phyloP scores from a whole-genome alignment of 139 green algal species.

The Coelastrella sp. region DNA sequence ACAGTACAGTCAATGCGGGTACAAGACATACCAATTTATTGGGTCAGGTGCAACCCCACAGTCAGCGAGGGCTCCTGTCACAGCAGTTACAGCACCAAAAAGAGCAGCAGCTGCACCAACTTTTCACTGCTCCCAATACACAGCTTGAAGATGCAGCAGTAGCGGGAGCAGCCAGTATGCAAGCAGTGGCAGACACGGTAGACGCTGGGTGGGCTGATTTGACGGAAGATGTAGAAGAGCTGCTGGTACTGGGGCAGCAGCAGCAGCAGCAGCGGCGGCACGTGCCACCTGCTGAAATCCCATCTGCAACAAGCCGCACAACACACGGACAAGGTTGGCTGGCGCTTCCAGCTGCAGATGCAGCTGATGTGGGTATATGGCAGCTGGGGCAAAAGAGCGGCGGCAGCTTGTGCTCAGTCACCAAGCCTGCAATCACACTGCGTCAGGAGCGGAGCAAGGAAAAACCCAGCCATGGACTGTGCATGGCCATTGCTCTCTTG shows the following conservation, averaged over 20 bases:
- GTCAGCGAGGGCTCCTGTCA: too few relatives aligned
- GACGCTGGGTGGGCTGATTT: background rate
- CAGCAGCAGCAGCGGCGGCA: background rate
- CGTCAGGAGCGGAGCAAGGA: constrained; percentile 16
- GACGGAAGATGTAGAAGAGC: constrained; percentile 34
- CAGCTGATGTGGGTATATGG: constrained; percentile 25
- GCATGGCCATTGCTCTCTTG: constrained; percentile 34
- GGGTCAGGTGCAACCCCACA: too few relatives aligned
- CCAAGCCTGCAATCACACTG: background rate
- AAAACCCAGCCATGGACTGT: background rate
- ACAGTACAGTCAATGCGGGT: background rate
- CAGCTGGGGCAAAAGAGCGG: constrained; percentile 7
- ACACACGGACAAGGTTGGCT: background rate
- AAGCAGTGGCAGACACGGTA: background rate
- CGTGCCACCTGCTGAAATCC: too few relatives aligned
- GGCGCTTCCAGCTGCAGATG: constrained; percentile 29
- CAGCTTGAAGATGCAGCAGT: background rate
- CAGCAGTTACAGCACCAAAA: too few relatives aligned
- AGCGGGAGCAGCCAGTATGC: background rate
- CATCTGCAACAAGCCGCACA: background rate
- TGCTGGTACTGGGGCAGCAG: background rate
- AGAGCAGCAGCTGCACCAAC: too few relatives aligned
- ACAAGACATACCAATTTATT: too few relatives aligned
- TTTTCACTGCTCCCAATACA: too few relatives aligned
- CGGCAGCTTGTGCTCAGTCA: background rate